These are phyloP conservation scores for Solanum paucissectum DNA, from an alignment of 257 asterid genomes.

Conservation along the genomic window DNA sequence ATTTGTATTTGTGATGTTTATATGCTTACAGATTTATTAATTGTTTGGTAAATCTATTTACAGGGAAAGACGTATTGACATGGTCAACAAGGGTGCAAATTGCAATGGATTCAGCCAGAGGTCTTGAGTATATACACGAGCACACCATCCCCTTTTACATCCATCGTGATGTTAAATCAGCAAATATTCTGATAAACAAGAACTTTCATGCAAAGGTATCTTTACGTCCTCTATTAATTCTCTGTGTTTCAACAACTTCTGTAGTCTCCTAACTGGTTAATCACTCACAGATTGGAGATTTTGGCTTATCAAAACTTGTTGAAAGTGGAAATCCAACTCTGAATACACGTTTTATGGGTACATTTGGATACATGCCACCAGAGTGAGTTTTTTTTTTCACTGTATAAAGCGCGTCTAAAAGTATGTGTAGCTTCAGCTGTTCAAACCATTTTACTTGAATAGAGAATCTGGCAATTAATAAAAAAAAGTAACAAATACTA, in stretches of 20 bases:
- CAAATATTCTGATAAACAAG: conserved; percentile 77
- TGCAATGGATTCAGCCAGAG: conserved; percentile 93
- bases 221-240: background rate
- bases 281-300: conserved; percentile 69
- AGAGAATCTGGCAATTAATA: background rate
- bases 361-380: conserved; percentile 98
- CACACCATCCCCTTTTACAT: conserved; percentile 88
- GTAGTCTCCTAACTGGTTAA: background rate
- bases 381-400: conserved; percentile 44
- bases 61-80: conserved; percentile 60
- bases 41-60: conserved; percentile 6
- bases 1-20: background rate
- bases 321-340: conserved; percentile 70
- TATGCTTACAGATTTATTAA: background rate
- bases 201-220: conserved; percentile 78
- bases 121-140: conserved; percentile 91
- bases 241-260: background rate
- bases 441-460: background rate
- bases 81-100: conserved; percentile 86
- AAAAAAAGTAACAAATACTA: background rate
- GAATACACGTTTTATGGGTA: conserved; percentile 86
- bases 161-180: conserved; percentile 93
- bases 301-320: conserved; percentile 82
- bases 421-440: background rate
- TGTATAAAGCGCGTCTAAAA: background rate